phyloP scores from a whole-genome alignment of 306 rosid species.

The Oxytropis ochrocephala region DNA sequence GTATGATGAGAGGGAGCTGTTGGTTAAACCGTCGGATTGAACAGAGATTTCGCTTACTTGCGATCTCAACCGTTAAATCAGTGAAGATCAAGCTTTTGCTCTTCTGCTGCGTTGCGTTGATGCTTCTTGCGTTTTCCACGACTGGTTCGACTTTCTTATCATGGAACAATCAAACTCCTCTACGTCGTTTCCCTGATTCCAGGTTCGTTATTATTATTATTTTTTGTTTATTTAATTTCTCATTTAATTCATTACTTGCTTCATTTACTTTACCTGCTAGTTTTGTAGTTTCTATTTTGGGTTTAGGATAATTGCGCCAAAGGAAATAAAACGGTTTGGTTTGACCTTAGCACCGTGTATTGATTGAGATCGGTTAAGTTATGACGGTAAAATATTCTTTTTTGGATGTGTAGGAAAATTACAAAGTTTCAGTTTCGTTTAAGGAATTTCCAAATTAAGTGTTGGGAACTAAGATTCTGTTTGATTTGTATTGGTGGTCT shows the following conservation, averaged over 20 bases:
- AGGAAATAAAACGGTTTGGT: too few species aligned
- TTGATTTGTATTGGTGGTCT: neutral
- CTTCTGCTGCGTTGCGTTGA: slow-evolving; percentile 50
- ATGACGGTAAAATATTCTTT: slow-evolving; percentile 1
- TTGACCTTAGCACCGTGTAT: neutral
- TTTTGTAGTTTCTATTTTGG: neutral
- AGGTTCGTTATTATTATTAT: slow-evolving; percentile 34
- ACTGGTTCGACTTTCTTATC: slow-evolving; percentile 46
- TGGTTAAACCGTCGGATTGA: slow-evolving; percentile 58
- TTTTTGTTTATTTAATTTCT: neutral
- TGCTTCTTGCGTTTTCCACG: slow-evolving; percentile 40
- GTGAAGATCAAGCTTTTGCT: slow-evolving; percentile 66
- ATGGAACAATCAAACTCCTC: slow-evolving; percentile 36
- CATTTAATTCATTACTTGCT: neutral
- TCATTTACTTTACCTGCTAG: neutral
- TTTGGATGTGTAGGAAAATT: neutral
- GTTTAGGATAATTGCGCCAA: neutral
- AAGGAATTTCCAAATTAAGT: neutral
- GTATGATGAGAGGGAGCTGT: slow-evolving; percentile 60
- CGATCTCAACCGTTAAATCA: slow-evolving; percentile 62
- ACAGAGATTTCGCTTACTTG: slow-evolving; percentile 55
- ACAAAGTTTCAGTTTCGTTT: neutral
- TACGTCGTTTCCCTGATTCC: slow-evolving; percentile 31
- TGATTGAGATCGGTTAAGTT: slow-evolving; percentile 1
- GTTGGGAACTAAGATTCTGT: slow-evolving; percentile 5